A percentile compares a stretch with the other conserved stretches of the same genome.
phyloP scores from a whole-genome alignment of 306 rosid species.

The Cercis canadensis region DNA sequence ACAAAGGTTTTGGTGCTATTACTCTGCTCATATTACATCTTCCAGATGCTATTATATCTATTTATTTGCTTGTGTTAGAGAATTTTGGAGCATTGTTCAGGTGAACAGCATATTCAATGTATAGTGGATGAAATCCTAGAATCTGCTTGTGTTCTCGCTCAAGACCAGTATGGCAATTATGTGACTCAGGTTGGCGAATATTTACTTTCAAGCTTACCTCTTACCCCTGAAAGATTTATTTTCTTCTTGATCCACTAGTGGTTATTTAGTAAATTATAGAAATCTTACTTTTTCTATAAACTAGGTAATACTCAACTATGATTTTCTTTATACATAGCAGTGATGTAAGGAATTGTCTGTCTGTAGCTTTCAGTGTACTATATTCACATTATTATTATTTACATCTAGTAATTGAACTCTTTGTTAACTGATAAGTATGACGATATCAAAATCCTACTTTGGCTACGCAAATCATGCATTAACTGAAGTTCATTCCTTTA shows the following conservation, averaged over 20 bases:
- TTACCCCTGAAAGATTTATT: neutral
- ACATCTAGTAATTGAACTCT: too few relatives aligned
- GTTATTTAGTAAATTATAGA: neutral
- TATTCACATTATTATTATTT: neutral
- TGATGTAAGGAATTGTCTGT: neutral
- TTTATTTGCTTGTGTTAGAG: slow-evolving; percentile 55
- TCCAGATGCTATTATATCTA: slow-evolving; percentile 10
- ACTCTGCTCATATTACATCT: slow-evolving; percentile 18
- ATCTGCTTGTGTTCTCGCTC: slow-evolving; percentile 61
- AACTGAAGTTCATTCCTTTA: neutral
- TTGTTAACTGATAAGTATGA: neutral
- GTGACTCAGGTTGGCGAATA: slow-evolving; percentile 61
- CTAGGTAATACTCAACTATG: neutral
- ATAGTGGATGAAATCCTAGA: slow-evolving; percentile 68
- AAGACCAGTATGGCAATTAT: slow-evolving; percentile 70
- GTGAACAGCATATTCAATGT: slow-evolving; percentile 52
- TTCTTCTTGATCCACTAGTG: neutral
- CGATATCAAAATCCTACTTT: neutral
- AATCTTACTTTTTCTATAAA: neutral
- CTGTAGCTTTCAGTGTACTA: neutral
- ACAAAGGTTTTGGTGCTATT: slow-evolving; percentile 6
- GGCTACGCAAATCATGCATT: neutral
- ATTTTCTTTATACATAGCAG: neutral
- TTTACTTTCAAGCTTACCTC: neutral
- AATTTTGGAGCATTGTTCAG: slow-evolving; percentile 64